phyloP scores from a whole-genome alignment of 1,284 basidiomycete genomes.

The Singerocomus inundabilis region DNA sequence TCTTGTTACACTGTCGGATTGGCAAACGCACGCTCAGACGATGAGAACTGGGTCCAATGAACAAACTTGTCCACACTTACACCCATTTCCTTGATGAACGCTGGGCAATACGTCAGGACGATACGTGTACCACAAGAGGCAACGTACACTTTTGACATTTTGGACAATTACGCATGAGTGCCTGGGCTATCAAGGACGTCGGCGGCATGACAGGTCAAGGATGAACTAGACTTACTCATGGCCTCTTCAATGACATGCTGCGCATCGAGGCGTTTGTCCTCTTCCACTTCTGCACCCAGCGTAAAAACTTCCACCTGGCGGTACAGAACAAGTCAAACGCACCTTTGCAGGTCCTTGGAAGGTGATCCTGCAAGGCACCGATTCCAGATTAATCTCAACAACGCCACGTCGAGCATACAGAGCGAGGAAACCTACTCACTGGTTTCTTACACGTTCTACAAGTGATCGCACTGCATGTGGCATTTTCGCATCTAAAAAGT shows the following conservation, averaged over 20 bases:
- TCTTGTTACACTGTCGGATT: constrained; percentile 72
- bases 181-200: constrained; percentile 51
- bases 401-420: background rate
- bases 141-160: constrained; percentile 68
- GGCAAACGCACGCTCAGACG: background rate
- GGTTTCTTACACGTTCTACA: constrained; percentile 76
- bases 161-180: constrained; percentile 83
- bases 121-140: background rate
- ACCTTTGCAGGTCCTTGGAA: constrained; percentile 88
- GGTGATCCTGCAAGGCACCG: constrained; percentile 57
- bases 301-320: background rate
- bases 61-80: constrained; percentile 41
- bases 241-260: constrained; percentile 83
- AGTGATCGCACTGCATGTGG: constrained; percentile 69
- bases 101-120: constrained; percentile 37
- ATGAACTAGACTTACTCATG: constrained; percentile 61
- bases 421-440: constrained; percentile 40
- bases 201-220: background rate
- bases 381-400: background rate
- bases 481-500: constrained; percentile 75
- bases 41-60: background rate
- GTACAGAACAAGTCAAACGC: constrained; percentile 2
- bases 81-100: constrained; percentile 72
- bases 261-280: constrained; percentile 69
- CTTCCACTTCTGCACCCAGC: constrained; percentile 54